These are phyloP conservation scores for Colletotrichum lentis DNA, from an alignment of 2,329 filamentous ascomycete genomes.

Conservation along the genomic window DNA sequence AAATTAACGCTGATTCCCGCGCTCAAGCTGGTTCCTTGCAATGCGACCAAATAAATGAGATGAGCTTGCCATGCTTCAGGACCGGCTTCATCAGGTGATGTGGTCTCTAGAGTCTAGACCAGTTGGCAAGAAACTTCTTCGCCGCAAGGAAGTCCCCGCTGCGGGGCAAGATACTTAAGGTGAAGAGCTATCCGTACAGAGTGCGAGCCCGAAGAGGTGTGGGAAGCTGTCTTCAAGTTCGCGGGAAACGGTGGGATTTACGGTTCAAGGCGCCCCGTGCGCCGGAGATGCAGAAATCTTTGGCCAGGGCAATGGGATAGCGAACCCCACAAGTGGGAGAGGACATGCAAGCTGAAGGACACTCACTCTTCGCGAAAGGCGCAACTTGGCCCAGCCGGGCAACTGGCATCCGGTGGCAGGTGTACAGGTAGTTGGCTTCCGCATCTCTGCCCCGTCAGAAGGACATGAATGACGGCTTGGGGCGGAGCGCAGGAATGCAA, in stretches of 20 bases:
- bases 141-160: slow-evolving; percentile 17
- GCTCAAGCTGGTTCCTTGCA: slow-evolving; percentile 16
- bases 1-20: not conserved
- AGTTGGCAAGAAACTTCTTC: slow-evolving; percentile 4
- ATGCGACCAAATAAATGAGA: slow-evolving; percentile 23
- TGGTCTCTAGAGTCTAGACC: slow-evolving; percentile 1
- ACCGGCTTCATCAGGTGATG: slow-evolving; percentile 18
- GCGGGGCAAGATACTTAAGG: slow-evolving; percentile 8
- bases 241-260: slow-evolving; percentile 8
- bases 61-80: slow-evolving; percentile 30
- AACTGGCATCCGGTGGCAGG: slow-evolving; percentile 15
- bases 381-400: slow-evolving; percentile 14
- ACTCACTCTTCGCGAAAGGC: not conserved
- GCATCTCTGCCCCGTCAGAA: slow-evolving; percentile 13
- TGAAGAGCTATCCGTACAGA: slow-evolving; percentile 15
- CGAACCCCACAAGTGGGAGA: not conserved
- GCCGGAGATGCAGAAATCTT: not conserved
- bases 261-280: slow-evolving; percentile 6
- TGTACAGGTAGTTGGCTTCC: too few relatives aligned
- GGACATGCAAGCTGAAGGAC: slow-evolving; percentile 6
- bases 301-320: not conserved
- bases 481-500: slow-evolving; percentile 14
- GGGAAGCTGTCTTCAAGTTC: slow-evolving; percentile 3
- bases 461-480: not conserved
- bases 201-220: not conserved